Evolutionary conservation across 148 eudicot species (phyloP), one percentile per base, ranked within the genome.

Genomic region (Rhododendron griersonianum): DNA sequence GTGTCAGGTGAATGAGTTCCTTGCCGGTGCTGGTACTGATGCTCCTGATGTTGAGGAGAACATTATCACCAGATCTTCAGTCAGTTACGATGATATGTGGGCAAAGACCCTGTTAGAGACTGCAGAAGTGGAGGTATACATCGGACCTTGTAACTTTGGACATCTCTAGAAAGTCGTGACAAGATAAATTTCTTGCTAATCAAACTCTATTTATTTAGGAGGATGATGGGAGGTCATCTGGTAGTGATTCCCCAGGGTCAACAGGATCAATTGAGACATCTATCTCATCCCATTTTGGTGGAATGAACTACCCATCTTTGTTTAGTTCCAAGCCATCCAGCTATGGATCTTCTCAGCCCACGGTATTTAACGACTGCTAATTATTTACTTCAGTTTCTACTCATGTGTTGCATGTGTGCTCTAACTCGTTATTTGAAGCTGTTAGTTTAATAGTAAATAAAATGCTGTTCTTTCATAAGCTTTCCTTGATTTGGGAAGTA

Each of bases 21-120:
- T 96, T 84, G 96, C 99, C 90, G 98, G 99, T 87, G 95, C 94
- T 91, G 99, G 99, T 84, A 95, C 99, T 63, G 98, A 96, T 94
- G 99, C 98, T 81, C 99, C 99, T 79, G 99, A 96, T 90, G 99
- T 96, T 73, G 99, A 96, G 85, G 98, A 95, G 91, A 95, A 95
- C 51, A 65, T 91, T 65, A 87, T 89, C 81, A 90, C 99, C 87
- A 91, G 98, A 91, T 92, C 98, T 86, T 95, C 99, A 53, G 93
- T 93, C 83, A 93, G 96, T 89, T 96, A 96, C 89, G 98, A 94
- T 90, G 98, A 96, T 84, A 89, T 96, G 98, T 95, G 99, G 99
- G 99, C 99, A 41, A 96, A 95, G 89, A 95, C 98, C 69, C 98
- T 96, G 86, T 89, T 96, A 86, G 99, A 96, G 92, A 89, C 95